These are phyloP conservation scores for Phaffomyces antillensis DNA, from an alignment of 805 yeast genomes.

Conservation along the genomic window DNA sequence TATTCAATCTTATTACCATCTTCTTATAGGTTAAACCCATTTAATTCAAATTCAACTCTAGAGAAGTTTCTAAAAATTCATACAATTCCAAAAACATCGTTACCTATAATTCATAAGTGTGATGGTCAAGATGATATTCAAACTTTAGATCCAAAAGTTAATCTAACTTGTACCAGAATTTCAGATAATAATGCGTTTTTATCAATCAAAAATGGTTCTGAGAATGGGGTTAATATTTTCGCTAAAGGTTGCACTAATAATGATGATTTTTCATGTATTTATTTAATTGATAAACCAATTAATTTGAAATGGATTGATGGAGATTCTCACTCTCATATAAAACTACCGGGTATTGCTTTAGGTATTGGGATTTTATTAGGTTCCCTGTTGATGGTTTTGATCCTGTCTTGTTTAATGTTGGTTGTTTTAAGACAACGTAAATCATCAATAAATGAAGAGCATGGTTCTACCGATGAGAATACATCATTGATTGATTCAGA, in stretches of 20 bases:
- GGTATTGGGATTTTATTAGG: constrained; percentile 64
- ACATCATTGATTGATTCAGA: background rate
- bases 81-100: constrained; percentile 52
- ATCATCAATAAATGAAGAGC: background rate
- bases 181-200: constrained; percentile 29
- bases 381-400: constrained; percentile 31
- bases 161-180: constrained; percentile 36
- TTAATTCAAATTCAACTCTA: constrained; percentile 33
- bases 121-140: constrained; percentile 26
- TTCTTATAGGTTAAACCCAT: constrained; percentile 41
- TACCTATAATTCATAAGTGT: constrained; percentile 42
- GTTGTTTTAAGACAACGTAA: constrained; percentile 25
- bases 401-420: constrained; percentile 31
- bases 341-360: constrained; percentile 60
- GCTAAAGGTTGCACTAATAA: constrained; percentile 50
- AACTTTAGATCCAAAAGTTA: constrained; percentile 38
- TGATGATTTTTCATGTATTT: constrained; percentile 40
- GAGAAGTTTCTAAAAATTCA: constrained; percentile 59
- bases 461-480: constrained; percentile 4
- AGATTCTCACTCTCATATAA: constrained; percentile 45
- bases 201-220: constrained; percentile 39
- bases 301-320: constrained; percentile 53
- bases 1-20: constrained; percentile 73
- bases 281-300: constrained; percentile 62
- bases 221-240: constrained; percentile 51